Percentiles rank a stretch among this genome's conserved stretches.
Evolutionary conservation across 495 filamentous ascomycete species (phyloP).

Genomic region (Neurospora sp.): DNA sequence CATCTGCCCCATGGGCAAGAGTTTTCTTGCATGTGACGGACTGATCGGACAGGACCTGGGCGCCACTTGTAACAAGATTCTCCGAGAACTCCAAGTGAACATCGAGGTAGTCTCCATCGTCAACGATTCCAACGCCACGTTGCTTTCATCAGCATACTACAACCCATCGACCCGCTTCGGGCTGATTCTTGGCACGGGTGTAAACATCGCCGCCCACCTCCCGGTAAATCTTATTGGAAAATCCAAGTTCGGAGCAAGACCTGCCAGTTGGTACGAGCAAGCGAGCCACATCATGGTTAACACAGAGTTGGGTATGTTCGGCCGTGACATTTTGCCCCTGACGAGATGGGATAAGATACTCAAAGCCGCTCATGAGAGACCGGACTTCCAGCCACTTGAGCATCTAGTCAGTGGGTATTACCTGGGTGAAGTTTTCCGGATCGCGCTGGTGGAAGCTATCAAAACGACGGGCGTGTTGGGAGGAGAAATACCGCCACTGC

Average conservation of each 20-base stretch:
- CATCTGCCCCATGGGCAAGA: slow-evolving; percentile 77
- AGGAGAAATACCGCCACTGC: slow-evolving; percentile 42
- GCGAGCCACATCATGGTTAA: slow-evolving; percentile 59
- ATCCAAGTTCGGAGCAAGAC: slow-evolving; percentile 39
- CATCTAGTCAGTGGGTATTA: slow-evolving; percentile 76
- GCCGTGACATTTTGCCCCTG: slow-evolving; percentile 54
- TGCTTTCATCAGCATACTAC: slow-evolving; percentile 68
- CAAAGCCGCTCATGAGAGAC: slow-evolving; percentile 52
- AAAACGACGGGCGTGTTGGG: slow-evolving; percentile 42
- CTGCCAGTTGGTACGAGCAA: slow-evolving; percentile 45
- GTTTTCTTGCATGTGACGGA: slow-evolving; percentile 48
- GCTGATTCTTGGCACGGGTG: slow-evolving; percentile 47
- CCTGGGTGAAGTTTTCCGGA: slow-evolving; percentile 68
- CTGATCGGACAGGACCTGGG: slow-evolving; percentile 42
- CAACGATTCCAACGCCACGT: slow-evolving; percentile 73
- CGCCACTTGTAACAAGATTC: slow-evolving; percentile 40
- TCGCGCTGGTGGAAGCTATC: slow-evolving; percentile 57
- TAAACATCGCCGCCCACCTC: slow-evolving; percentile 45
- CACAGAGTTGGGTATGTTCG: slow-evolving; percentile 79
- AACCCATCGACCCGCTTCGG: slow-evolving; percentile 52
- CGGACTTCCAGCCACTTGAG: slow-evolving; percentile 79
- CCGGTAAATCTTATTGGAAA: slow-evolving; percentile 42
- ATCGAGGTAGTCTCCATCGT: slow-evolving; percentile 70
- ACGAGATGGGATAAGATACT: slow-evolving; percentile 66
- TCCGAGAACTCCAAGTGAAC: slow-evolving; percentile 31